Base-by-base conservation (phyloP, 2,329 filamentous ascomycete species). In the Drechslerella coelobrocha region DNA sequence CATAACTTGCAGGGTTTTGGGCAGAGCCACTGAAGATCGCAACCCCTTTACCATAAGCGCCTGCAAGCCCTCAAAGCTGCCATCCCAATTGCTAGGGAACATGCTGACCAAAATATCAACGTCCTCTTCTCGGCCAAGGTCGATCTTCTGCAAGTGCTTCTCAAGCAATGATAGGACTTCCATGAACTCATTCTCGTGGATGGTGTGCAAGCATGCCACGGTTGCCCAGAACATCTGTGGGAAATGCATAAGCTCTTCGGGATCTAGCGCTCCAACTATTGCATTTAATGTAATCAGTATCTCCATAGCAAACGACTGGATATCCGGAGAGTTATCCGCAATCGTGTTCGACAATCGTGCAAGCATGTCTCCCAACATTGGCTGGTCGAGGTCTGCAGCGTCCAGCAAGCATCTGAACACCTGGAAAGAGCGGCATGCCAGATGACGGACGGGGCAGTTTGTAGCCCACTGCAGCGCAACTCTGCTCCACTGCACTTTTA, bases 221-320 rank as follows among this genome's bases (percentile, higher is more conserved):
- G 91, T 96, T 0, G 93, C 96, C 95, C 95, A 99, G 79, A 99
- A 97, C 0, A 99, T 82, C 76, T 97, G 93, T 1, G 94, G 94
- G 74, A 96, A 97, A n/a, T 88, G 87, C 51, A 96, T 80, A 1
- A 99, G 83, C 77, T 92, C 89, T 37, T 89, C 85, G 0, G 89
- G 84, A 19, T 92, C 88, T 26, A 97, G 81, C 61, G 93, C 94
- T 74, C 87, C 85, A 63, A 99, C 96, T 47, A 99, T 89, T 0
- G 92, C 92, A 77, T 95, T 92, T 55, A 99, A 79, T 0, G 95
- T 99, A 0, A 92, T 97, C 57, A 99, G 80, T 63, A 99, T 97
- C 78, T 99, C 95, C 88, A 97, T 93, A 0, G 94, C 95, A 76
- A 99, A 99, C 0, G 92, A 93, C 76, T 97, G 91, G 59, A 97